Conservation (phyloP, 2,329 filamentous ascomycete species). For the Fusarium armeniacum region DNA sequence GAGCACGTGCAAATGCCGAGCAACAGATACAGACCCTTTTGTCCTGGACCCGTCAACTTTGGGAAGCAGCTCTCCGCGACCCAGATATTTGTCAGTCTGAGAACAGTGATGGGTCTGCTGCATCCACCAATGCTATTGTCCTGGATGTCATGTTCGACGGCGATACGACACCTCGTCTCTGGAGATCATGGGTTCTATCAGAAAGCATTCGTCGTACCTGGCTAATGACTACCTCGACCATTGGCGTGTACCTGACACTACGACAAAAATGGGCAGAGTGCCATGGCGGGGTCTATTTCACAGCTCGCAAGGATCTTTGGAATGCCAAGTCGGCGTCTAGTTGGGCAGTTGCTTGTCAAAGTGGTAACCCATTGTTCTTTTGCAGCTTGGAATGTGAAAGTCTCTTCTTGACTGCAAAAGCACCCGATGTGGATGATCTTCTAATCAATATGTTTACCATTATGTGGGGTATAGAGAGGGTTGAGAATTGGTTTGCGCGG, state of each 20-base stretch:
- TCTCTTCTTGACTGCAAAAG: slow-evolving; percentile 13
- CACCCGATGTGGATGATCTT: slow-evolving; percentile 7
- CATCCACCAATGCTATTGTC: neutral
- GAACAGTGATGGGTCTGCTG: neutral
- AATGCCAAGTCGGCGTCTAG: neutral
- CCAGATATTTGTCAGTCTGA: slow-evolving; percentile 1
- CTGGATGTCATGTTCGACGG: slow-evolving; percentile 15
- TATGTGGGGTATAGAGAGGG: slow-evolving; percentile 28
- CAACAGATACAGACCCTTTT: slow-evolving; percentile 13
- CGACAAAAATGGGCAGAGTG: slow-evolving; percentile 26
- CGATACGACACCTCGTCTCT: neutral
- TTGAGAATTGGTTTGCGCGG: slow-evolving; percentile 25
- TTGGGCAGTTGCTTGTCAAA: slow-evolving; percentile 4
- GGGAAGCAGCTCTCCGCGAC: slow-evolving; percentile 12
- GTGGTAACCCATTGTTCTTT: neutral
- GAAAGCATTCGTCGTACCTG: slow-evolving; percentile 23
- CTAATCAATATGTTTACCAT: slow-evolving; percentile 16
- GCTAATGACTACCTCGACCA: slow-evolving; percentile 14
- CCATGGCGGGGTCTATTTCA: slow-evolving; percentile 13
- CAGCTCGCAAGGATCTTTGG: slow-evolving; percentile 1
- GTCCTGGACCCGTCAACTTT: slow-evolving; percentile 11
- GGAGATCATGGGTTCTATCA: slow-evolving; percentile 21
- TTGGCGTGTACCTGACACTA: slow-evolving; percentile 10
- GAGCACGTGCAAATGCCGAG: neutral
- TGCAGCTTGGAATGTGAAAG: slow-evolving; percentile 24